phyloP scores from a whole-genome alignment of 805 yeast genomes.

The Sugiyamaella qingdaonensis region DNA sequence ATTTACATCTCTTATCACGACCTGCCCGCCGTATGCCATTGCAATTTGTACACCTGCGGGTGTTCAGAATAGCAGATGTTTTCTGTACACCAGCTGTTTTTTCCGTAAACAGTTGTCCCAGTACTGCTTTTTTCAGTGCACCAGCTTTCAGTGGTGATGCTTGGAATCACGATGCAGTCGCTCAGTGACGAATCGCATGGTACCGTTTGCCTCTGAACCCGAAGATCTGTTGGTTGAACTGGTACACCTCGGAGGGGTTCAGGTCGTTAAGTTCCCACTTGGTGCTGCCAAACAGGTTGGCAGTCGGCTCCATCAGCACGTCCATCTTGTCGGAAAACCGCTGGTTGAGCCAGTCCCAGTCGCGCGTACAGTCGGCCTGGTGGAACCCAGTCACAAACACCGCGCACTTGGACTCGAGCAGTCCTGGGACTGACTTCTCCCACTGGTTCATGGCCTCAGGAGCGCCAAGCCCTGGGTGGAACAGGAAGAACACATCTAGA shows the following conservation, averaged over 20 bases:
- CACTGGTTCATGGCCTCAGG: conserved; percentile 76
- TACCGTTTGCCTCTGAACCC: conserved; percentile 96
- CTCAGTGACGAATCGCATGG: conserved; percentile 56
- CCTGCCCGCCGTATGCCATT: too few species aligned
- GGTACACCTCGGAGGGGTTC: conserved; percentile 90
- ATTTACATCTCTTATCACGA: too few species aligned
- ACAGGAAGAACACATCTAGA: conserved; percentile 83
- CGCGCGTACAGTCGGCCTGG: conserved; percentile 63
- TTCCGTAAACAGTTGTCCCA: too few species aligned
- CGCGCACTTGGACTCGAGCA: conserved; percentile 91
- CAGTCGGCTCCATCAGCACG: conserved; percentile 66
- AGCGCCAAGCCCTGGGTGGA: conserved; percentile 92
- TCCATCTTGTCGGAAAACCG: conserved; percentile 75
- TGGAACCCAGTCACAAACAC: conserved; percentile 88
- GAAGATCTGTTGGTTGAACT: conserved; percentile 82
- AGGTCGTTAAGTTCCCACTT: conserved; percentile 92
- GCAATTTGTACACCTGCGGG: too few species aligned
- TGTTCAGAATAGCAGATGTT: too few species aligned
- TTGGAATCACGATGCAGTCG: background rate
- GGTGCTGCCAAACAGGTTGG: conserved; percentile 75
- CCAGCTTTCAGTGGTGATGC: too few species aligned
- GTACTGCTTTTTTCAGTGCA: too few species aligned
- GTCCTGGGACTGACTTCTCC: conserved; percentile 79
- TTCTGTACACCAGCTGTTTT: too few species aligned
- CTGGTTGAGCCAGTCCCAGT: conserved; percentile 62